Evolutionary conservation across 2,329 filamentous ascomycete genomes (phyloP).

Genomic region (Mycosphaerella arachidis): DNA sequence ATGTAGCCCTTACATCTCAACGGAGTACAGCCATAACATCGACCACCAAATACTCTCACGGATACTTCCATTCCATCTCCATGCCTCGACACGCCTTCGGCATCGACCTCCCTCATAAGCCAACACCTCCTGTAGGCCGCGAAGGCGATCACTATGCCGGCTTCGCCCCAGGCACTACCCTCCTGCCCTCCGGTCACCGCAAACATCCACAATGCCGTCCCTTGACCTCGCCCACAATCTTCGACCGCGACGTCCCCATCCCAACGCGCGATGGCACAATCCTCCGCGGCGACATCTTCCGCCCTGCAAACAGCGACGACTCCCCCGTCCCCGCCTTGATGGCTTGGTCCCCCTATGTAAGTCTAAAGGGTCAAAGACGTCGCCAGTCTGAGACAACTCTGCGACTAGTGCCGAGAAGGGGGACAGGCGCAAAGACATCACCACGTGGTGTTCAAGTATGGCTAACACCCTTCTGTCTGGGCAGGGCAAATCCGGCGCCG

Average conservation of each 20-base stretch:
- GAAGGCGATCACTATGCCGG: background rate
- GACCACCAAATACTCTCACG: too few species aligned
- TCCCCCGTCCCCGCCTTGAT: background rate
- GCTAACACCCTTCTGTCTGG: too few species aligned
- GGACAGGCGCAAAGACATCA: too few species aligned
- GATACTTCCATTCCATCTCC: background rate
- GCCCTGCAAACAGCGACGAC: background rate
- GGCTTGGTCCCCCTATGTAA: conserved; percentile 29
- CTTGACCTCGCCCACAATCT: background rate
- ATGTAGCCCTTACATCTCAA: background rate
- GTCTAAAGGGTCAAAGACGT: too few species aligned
- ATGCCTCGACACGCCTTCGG: background rate
- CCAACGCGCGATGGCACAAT: background rate
- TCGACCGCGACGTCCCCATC: background rate
- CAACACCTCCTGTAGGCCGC: background rate
- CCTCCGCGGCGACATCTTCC: background rate
- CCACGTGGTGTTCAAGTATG: too few species aligned
- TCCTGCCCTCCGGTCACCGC: background rate
- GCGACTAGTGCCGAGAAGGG: too few species aligned
- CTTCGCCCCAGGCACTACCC: background rate
- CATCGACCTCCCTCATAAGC: background rate
- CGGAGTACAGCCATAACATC: too few species aligned
- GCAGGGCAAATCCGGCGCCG: conserved; percentile 14
- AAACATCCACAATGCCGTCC: background rate
- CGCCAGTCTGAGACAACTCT: too few species aligned